A percentile compares a stretch with the other conserved stretches of the same genome.
Evolutionary conservation across 225 moss, liverwort and hornwort genomes (phyloP).

Genomic region (Anthoceros angustus): DNA sequence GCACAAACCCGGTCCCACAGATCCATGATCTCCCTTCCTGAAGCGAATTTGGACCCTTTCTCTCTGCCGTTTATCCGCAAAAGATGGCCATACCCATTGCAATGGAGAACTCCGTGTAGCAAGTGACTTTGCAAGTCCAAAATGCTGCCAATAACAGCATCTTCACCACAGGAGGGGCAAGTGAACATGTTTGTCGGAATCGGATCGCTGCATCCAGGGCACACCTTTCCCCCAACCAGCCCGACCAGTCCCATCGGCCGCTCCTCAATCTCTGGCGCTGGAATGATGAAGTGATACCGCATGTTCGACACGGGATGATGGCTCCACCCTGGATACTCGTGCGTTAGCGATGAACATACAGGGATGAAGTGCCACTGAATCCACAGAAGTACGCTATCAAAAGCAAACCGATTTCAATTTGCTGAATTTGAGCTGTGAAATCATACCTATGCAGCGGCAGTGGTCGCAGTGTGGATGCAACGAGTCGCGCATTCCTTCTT

Average conservation of each 20-base stretch:
- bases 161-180: constrained; percentile 93
- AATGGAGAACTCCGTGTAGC: constrained; percentile 96
- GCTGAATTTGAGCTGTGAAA: neutral
- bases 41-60: constrained; percentile 84
- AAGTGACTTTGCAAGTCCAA: constrained; percentile 88
- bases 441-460: constrained; percentile 42
- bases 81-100: constrained; percentile 92
- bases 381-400: no score
- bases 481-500: constrained; percentile 28
- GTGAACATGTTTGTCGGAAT: constrained; percentile 49
- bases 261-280: constrained; percentile 65
- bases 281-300: constrained; percentile 94
- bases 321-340: constrained; percentile 66
- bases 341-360: neutral
- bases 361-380: neutral
- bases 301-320: constrained; percentile 98
- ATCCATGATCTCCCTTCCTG: constrained; percentile 97
- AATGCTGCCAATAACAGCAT: constrained; percentile 62
- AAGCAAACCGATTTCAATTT: neutral
- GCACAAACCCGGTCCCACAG: constrained; percentile 99
- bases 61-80: constrained; percentile 87
- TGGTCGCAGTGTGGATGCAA: constrained; percentile 41
- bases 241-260: constrained; percentile 61
- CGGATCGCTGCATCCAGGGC: constrained; percentile 82
- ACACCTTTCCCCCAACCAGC: constrained; percentile 55